Evolutionary conservation across 768 basidiomycete genomes (phyloP), one percentile per base, ranked within the genome.

Genomic region (Rhodosporidiobolus odoratus): DNA sequence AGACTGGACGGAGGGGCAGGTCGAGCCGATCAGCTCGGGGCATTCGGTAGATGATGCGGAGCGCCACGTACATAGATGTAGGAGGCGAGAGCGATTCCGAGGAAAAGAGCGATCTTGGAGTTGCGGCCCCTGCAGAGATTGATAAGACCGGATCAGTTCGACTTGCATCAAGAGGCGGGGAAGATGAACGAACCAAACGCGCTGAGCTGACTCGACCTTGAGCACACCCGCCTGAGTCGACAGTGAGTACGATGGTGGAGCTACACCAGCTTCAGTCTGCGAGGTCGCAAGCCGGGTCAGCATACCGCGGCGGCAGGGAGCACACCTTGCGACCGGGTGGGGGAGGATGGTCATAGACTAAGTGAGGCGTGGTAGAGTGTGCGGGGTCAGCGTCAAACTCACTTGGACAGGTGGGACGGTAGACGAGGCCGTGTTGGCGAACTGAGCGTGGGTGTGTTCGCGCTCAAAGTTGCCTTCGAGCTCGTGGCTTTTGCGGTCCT

Each of bases 31-130:
- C 15, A 32, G 23, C 52, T 12, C 52, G 30, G 19, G 9, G 52
- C 27, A 9, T n/a, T 30, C 27, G 34, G 52, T 23, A 23, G 27
- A 50, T 8, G 48, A 23, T n/a, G 38, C n/a, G 38, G 15, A 43
- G 43, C 30, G 6, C 10, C 10, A 40, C 61, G 34, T 30, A 62
- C 60, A 78, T 90, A 91, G 66, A 89, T 86, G 78, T 89, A 91
- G 1, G 88, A 85, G 0, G 88, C 87, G 0, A 89, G 83, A 21
- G 82, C 88, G 66, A 90, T 78, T 62, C 86, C 81, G 62, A 43
- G 58, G 52, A 48, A 66, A 60, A 6, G 64, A 1, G 59, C 57
- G 25, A 66, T 59, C 62, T 63, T 65, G 8, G 65, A 69, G 52
- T 66, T 69, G 1, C 58, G 52, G 8, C 72, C 68, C 71, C 66